Conservation (phyloP, 192 early-diverging fungal genomes). For the Geranomyces variabilis region DNA sequence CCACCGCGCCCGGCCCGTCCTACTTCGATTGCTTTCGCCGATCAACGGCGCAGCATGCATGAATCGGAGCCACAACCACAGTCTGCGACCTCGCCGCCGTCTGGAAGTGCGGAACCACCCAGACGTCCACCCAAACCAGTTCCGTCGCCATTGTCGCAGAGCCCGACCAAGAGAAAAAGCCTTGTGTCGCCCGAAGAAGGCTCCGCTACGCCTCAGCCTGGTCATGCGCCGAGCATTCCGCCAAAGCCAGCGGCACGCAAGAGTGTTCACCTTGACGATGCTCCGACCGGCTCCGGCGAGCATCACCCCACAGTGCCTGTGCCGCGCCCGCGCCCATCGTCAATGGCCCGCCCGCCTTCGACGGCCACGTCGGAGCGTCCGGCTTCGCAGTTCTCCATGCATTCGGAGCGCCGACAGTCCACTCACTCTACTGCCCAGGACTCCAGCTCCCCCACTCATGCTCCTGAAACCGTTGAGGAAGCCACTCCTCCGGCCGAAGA, state of each 20-base stretch:
- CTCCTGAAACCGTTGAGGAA: conserved; percentile 2
- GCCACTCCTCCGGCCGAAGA: not conserved
- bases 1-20: conserved; percentile 23
- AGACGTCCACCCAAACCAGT: conserved; percentile 29
- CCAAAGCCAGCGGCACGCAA: conserved; percentile 30
- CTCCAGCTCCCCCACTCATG: not conserved
- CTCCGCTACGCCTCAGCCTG: not conserved
- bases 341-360: conserved; percentile 5
- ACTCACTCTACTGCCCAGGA: not conserved
- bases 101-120: conserved; percentile 18
- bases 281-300: not conserved
- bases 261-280: conserved; percentile 11
- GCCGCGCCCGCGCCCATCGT: conserved; percentile 10
- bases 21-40: not conserved
- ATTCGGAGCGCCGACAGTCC: conserved; percentile 11
- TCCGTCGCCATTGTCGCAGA: conserved; percentile 14
- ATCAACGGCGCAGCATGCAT: not conserved
- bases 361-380: conserved; percentile 20
- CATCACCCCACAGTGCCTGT: not conserved
- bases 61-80: not conserved
- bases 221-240: conserved; percentile 21
- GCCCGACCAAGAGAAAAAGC: conserved; percentile 12
- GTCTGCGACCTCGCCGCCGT: not conserved
- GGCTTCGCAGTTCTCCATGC: conserved; percentile 19
- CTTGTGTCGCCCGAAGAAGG: not conserved